These are phyloP conservation scores for Thraustochytrium striatum DNA, from an alignment of 352 stramenopile genomes.

Conservation along the genomic window DNA sequence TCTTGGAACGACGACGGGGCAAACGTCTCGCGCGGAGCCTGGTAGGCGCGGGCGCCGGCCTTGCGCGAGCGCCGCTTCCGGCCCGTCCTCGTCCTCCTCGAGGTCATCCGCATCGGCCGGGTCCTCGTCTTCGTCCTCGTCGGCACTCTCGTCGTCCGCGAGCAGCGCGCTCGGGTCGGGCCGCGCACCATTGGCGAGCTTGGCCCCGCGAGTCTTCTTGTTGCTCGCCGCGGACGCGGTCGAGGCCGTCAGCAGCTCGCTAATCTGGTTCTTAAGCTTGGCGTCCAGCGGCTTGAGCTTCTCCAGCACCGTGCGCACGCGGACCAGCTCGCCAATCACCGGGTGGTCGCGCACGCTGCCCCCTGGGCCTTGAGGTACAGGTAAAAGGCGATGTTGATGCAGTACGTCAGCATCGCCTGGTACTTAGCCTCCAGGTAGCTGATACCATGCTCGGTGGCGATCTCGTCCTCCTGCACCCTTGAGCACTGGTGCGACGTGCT, in stretches of 20 bases:
- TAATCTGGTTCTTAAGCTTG: conserved; percentile 55
- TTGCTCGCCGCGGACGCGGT: background rate
- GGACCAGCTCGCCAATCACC: conserved; percentile 52
- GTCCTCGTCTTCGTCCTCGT: conserved; percentile 8
- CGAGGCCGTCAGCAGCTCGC: conserved; percentile 50
- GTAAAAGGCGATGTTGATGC: conserved; percentile 59
- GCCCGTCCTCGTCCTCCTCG: conserved; percentile 16
- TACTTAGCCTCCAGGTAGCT: conserved; percentile 59
- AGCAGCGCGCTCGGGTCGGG: conserved; percentile 32
- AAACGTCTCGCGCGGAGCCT: conserved; percentile 36
- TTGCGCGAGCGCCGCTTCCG: background rate
- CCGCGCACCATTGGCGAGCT: background rate
- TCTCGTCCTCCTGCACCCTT: conserved; percentile 17
- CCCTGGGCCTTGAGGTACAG: conserved; percentile 56
- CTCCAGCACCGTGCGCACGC: conserved; percentile 51
- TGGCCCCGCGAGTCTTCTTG: background rate
- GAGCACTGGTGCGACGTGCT: conserved; percentile 32
- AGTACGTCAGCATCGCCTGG: conserved; percentile 58
- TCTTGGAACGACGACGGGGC: conserved; percentile 40
- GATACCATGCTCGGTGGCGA: conserved; percentile 50
- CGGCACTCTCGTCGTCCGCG: conserved; percentile 44
- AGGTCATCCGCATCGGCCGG: background rate
- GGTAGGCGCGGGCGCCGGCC: conserved; percentile 6
- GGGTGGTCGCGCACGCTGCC: conserved; percentile 51
- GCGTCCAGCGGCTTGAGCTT: conserved; percentile 55